Conservation (phyloP, 2,329 filamentous ascomycete species). For the Alternaria brassicicola region DNA sequence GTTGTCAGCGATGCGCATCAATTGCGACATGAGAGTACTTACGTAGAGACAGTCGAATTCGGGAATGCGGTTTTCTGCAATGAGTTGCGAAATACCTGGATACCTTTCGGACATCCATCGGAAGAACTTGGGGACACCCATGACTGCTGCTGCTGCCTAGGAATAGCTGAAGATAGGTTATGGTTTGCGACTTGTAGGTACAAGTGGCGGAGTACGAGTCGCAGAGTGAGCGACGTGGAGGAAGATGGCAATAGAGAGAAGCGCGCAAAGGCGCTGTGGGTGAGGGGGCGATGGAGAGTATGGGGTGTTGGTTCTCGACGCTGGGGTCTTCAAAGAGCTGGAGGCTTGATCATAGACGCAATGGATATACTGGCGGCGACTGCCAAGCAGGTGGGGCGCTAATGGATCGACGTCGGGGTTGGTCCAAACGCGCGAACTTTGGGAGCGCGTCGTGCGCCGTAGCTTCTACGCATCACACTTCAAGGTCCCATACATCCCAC, state of each 20-base stretch:
- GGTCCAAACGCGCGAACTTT: constrained; percentile 27
- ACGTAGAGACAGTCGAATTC: constrained; percentile 98
- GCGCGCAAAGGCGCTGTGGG: constrained; percentile 13
- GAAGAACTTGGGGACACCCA: constrained; percentile 91
- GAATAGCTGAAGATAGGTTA: constrained; percentile 20
- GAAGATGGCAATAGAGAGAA: constrained; percentile 10
- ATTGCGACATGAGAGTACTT: constrained; percentile 35
- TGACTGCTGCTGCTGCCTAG: constrained; percentile 40
- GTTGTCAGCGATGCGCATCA: constrained; percentile 21
- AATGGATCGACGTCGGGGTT: constrained; percentile 10
- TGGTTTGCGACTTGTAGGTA: constrained; percentile 4
- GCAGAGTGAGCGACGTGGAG: constrained; percentile 5
- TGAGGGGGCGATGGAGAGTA: constrained; percentile 30
- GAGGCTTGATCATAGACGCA: constrained; percentile 18
- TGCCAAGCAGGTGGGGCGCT: constrained; percentile 23
- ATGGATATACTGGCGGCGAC: constrained; percentile 25
- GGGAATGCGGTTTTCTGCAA: constrained; percentile 97
- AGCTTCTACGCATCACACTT: constrained; percentile 6
- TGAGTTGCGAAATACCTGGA: constrained; percentile 96
- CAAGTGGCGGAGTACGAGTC: neutral
- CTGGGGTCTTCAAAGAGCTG: constrained; percentile 49
- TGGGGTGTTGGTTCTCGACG: constrained; percentile 44
- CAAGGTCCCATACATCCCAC: neutral
- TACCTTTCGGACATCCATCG: constrained; percentile 99
- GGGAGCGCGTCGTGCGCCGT: constrained; percentile 20